Base-by-base conservation (phyloP, 805 yeast genomes). In the Sporopachydermia lactativora region DNA sequence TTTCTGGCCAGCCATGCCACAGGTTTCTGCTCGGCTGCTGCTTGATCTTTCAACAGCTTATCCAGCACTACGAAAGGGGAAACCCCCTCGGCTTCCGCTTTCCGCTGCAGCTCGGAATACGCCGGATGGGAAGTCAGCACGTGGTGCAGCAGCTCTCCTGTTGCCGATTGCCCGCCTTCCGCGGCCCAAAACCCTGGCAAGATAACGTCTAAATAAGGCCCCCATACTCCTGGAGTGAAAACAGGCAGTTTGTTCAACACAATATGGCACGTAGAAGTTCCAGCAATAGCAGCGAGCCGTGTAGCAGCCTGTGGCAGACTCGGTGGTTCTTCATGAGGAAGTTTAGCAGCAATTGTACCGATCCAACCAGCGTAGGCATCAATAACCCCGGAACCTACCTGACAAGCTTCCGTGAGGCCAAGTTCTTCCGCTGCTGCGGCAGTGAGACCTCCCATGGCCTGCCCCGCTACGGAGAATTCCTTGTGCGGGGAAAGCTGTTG, bases 331-430 rank as follows among this genome's bases (percentile, higher is more conserved):
- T 54, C 65, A 3, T 62, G 54, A 47, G 80, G 83, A 3, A 85
- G 77, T 49, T 77, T 76, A 1, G 94, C 95, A 18, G 96, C 98
- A 44, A 89, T 95, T 1, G 97, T 92, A 42, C 98, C 98, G 42
- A 92, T 75, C 96, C 97, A 92, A 37, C 98, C 98, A 3, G 97
- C 94, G 55, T 92, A 92, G 4, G 97, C 96, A 58, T 92, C 98
- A 55, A 92, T 92, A 34, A 92, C 95, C 54, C 96, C 96, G 1
- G 94, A 78, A 4, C 95, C 96, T 35, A 92, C 97, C 19, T 76
- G 73, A 61, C 94, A 81, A 40, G 69, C 67, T 16, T 81, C 70
- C 5, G 92, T 72, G 46, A 92, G 68, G 6, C 97, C 97, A 52
- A 92, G 67, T 42, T 84, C 86, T 36, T 68, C 70, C 16, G 96